Percentiles rank a stretch among this genome's conserved stretches.
These are phyloP conservation scores for Taxillus chinensis DNA, from an alignment of 164 flowering plant genomes.

Conservation along the genomic window DNA sequence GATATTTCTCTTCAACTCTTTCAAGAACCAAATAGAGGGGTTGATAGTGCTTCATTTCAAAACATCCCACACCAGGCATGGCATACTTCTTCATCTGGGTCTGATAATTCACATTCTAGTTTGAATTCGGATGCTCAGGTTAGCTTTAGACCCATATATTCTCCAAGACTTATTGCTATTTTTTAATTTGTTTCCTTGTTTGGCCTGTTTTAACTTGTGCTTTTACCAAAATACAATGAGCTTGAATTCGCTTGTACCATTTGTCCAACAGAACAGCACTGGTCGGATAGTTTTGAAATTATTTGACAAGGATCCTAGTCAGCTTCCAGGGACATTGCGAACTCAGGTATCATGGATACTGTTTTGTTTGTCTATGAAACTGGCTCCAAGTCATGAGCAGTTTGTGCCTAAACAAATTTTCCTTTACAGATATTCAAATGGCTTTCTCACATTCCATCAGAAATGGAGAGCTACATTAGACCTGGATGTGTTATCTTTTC, in stretches of 20 bases:
- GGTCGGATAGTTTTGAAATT: constrained; percentile 72
- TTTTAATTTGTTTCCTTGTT: background rate
- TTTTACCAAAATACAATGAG: background rate
- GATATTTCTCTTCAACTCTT: constrained; percentile 49
- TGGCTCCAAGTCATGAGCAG: background rate
- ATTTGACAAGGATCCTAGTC: constrained; percentile 84
- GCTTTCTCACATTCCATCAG: constrained; percentile 85
- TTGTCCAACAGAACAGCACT: constrained; percentile 51
- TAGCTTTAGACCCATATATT: background rate
- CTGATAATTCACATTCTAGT: constrained; percentile 82
- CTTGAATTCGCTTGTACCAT: constrained; percentile 7
- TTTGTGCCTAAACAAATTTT: background rate
- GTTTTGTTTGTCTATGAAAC: background rate
- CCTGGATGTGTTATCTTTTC: constrained; percentile 91
- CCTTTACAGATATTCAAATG: constrained; percentile 59
- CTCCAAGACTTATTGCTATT: background rate
- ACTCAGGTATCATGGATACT: constrained; percentile 35
- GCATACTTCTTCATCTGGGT: constrained; percentile 70
- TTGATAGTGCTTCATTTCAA: constrained; percentile 33
- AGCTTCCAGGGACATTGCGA: constrained; percentile 55
- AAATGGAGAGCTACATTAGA: constrained; percentile 90
- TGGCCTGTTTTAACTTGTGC: background rate
- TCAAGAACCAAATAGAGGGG: constrained; percentile 28
- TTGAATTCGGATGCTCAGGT: constrained; percentile 71
- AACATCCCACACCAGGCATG: constrained; percentile 50